Evolutionary conservation across 2,329 filamentous ascomycete genomes (phyloP).

Genomic region (Rhinocladiella similis): DNA sequence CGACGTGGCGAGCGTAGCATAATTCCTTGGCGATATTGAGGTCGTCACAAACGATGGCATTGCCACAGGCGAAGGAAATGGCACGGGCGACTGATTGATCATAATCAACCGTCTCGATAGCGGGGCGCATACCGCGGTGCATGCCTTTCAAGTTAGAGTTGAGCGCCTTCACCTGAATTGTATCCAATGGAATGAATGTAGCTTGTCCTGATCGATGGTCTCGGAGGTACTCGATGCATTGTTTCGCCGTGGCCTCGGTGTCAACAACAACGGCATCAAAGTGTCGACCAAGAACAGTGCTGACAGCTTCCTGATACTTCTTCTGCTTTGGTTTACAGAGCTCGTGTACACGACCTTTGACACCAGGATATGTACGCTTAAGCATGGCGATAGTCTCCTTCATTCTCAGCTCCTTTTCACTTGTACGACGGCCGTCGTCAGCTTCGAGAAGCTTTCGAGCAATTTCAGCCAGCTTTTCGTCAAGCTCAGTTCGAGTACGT

Average conservation of each 20-base stretch:
- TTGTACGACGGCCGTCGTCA: constrained; percentile 81
- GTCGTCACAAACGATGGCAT: constrained; percentile 90
- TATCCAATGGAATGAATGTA: constrained; percentile 95
- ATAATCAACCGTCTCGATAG: constrained; percentile 95
- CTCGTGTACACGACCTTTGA: constrained; percentile 85
- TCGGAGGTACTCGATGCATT: constrained; percentile 92
- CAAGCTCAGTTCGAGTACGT: constrained; percentile 80
- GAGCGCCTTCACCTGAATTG: constrained; percentile 89
- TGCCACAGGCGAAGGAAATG: constrained; percentile 92
- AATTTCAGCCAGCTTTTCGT: constrained; percentile 85
- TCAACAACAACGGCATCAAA: constrained; percentile 96
- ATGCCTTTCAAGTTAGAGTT: constrained; percentile 91
- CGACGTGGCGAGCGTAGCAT: constrained; percentile 79
- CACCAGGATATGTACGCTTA: constrained; percentile 88
- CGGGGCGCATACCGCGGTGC: constrained; percentile 76
- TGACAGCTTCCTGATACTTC: constrained; percentile 91
- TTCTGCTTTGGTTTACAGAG: constrained; percentile 96
- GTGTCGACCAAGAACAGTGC: constrained; percentile 85
- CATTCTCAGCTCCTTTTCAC: constrained; percentile 73
- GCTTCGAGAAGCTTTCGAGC: constrained; percentile 79
- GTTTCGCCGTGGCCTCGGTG: constrained; percentile 87
- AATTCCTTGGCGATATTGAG: constrained; percentile 84
- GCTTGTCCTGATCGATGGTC: constrained; percentile 84
- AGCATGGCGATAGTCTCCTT: constrained; percentile 83
- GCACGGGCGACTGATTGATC: constrained; percentile 85